These are phyloP conservation scores for Penicillium sp. DNA, from an alignment of 2,329 filamentous ascomycete genomes.

Conservation along the genomic window DNA sequence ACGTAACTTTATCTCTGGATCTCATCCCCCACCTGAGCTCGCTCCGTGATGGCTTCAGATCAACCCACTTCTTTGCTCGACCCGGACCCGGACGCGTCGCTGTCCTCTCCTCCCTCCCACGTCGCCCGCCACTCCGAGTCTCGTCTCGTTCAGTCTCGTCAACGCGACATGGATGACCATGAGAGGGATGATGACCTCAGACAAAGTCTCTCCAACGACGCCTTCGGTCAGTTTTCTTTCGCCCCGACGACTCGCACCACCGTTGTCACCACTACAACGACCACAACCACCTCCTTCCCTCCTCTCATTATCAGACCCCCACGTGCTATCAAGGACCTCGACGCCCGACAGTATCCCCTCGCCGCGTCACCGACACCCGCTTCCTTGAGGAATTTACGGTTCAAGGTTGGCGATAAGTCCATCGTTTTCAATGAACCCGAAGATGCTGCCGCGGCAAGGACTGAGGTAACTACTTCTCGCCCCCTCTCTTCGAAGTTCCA, in stretches of 20 bases:
- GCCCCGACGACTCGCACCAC: slow-evolving; percentile 64
- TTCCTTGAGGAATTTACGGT: slow-evolving; percentile 72
- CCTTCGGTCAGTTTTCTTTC: slow-evolving; percentile 61
- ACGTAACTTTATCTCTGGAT: neutral
- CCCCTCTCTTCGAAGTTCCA: neutral
- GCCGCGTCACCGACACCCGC: slow-evolving; percentile 78
- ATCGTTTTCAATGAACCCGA: slow-evolving; percentile 65
- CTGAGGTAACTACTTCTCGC: slow-evolving; percentile 47
- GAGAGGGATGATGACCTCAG: slow-evolving; percentile 20
- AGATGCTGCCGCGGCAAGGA: slow-evolving; percentile 52
- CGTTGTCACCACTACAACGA: slow-evolving; percentile 85
- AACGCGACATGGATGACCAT: slow-evolving; percentile 31
- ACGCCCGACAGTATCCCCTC: slow-evolving; percentile 86
- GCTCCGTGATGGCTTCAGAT: slow-evolving; percentile 18
- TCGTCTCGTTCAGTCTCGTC: slow-evolving; percentile 14
- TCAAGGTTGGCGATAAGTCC: slow-evolving; percentile 63
- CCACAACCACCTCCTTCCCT: slow-evolving; percentile 76
- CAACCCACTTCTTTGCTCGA: slow-evolving; percentile 8
- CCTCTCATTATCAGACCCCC: slow-evolving; percentile 77
- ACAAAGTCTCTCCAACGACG: slow-evolving; percentile 32
- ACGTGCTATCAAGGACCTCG: slow-evolving; percentile 67
- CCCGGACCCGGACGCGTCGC: slow-evolving; percentile 20
- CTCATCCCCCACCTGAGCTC: slow-evolving; percentile 12
- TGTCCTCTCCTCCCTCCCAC: slow-evolving; percentile 9
- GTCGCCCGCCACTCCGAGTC: slow-evolving; percentile 12